Evolutionary conservation across 306 rosid species (phyloP).

Genomic region (Begonia masoniana): DNA sequence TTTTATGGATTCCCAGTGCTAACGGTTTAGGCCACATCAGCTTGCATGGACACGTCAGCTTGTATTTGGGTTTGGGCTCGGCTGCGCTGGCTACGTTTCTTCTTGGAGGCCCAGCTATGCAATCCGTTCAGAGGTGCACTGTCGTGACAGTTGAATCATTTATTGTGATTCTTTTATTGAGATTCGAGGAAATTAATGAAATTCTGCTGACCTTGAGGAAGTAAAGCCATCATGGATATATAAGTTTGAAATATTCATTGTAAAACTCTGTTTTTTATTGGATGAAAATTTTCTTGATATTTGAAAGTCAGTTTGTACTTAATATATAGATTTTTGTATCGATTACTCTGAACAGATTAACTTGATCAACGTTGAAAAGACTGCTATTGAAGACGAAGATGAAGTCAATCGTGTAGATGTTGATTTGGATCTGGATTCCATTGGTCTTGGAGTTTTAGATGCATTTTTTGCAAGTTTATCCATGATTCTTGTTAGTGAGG

Average conservation of each 20-base stretch:
- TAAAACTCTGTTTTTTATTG: not conserved
- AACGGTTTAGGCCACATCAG: too few relatives aligned
- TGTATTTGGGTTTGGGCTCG: too few relatives aligned
- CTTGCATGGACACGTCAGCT: too few relatives aligned
- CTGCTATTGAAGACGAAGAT: conserved; percentile 16
- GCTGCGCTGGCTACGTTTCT: too few relatives aligned
- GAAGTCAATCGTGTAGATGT: conserved; percentile 18
- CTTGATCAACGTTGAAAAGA: conserved; percentile 26
- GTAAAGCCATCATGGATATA: too few relatives aligned
- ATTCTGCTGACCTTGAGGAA: not conserved
- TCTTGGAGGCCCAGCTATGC: too few relatives aligned
- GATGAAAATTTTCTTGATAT: not conserved
- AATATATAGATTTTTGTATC: too few relatives aligned
- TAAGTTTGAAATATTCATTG: not conserved
- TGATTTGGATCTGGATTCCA: conserved; percentile 41
- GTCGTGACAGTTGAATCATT: not conserved
- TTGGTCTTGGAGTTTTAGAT: conserved; percentile 76
- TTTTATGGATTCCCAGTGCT: too few relatives aligned
- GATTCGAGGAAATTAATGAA: too few relatives aligned
- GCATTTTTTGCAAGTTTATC: conserved; percentile 85
- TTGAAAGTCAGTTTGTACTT: not conserved
- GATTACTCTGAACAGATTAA: conserved; percentile 27
- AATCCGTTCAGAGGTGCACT: too few relatives aligned
- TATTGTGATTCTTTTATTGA: not conserved
- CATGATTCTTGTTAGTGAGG: conserved; percentile 95